Percentiles rank a stretch among this genome's conserved stretches.
Evolutionary conservation across 1,284 basidiomycete species (phyloP).

Genomic region (Ceratobasidium theobromae): DNA sequence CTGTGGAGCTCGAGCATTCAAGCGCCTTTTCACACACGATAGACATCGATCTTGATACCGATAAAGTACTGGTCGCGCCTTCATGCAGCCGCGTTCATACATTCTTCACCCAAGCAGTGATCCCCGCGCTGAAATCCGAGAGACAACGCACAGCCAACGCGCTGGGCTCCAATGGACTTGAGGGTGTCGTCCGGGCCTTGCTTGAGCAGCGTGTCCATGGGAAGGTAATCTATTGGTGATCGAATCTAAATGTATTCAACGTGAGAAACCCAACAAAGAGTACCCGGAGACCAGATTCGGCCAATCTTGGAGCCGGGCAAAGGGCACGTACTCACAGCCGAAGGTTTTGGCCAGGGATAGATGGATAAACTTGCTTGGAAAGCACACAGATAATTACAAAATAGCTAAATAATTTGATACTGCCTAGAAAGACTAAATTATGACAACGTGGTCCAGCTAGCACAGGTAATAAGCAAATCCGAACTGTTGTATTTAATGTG

Average conservation of each 20-base stretch:
- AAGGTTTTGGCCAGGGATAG: too few species aligned
- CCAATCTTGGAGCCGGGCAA: background rate
- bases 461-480: background rate
- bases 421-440: too few species aligned
- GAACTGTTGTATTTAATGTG: background rate
- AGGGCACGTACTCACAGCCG: background rate
- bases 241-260: background rate
- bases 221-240: background rate
- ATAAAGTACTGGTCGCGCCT: too few species aligned
- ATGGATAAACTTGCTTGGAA: too few species aligned
- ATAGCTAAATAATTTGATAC: too few species aligned
- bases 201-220: background rate
- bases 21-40: too few species aligned
- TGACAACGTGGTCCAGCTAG: background rate
- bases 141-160: background rate
- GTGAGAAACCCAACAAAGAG: background rate
- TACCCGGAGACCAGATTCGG: background rate
- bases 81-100: too few species aligned
- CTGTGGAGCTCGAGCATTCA: too few species aligned
- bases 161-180: background rate
- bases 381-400: too few species aligned
- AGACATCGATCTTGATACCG: too few species aligned
- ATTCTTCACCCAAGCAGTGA: too few species aligned
- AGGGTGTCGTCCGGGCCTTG: background rate
- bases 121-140: too few species aligned